Base-by-base conservation (phyloP, 2,329 filamentous ascomycete species). In the Fusarium sp. region DNA sequence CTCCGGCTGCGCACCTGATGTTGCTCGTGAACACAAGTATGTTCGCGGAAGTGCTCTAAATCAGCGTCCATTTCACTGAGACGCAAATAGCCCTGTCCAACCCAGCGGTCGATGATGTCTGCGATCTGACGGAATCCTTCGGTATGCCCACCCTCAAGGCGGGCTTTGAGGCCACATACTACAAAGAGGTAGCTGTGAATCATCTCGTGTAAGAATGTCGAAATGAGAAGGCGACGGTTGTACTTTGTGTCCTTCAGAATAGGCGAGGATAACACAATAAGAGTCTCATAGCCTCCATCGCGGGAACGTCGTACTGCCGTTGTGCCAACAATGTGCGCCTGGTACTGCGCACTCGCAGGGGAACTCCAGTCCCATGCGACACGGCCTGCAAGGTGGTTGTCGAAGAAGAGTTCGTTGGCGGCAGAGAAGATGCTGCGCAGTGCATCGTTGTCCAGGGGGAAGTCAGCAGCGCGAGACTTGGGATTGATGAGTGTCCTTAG, bases 111-210 rank as follows among this genome's bases (percentile, higher is more conserved):
- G 56, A 91, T 88, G n/a, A 87, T 78, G 26, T 79, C 79, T 28
- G 88, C 88, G 66, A 91, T 90, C 45, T 80, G 81, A 28, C 82
- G 81, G 71, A 91, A 91, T 3, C 87, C 89, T 3, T 81, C 75
- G 3, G 89, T 91, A 68, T 91, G 89, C 1, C 89, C 89, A 13
- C 88, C 88, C 42, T 83, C 81, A 24, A 82, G 78, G 36, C 84
- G 80, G 1, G 88, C 88, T 43, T 84, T 81, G 74, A 88, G 86
- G 6, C 89, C 89, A 69, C 88, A 90, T 52, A 80, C 82, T 58
- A 91, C 85, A 68, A 91, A 91, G 17, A 91, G 80, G 73, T 90
- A 91, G 77, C 88, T 88, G 78, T 91, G 89, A 48, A 91, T 88
- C 70, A 91, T 84, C 77, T 91, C 89, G 73, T 91, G 89, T 46